These are phyloP conservation scores for Stachybotrys elegans DNA, from an alignment of 2,329 filamentous ascomycete species.

Conservation along the genomic window DNA sequence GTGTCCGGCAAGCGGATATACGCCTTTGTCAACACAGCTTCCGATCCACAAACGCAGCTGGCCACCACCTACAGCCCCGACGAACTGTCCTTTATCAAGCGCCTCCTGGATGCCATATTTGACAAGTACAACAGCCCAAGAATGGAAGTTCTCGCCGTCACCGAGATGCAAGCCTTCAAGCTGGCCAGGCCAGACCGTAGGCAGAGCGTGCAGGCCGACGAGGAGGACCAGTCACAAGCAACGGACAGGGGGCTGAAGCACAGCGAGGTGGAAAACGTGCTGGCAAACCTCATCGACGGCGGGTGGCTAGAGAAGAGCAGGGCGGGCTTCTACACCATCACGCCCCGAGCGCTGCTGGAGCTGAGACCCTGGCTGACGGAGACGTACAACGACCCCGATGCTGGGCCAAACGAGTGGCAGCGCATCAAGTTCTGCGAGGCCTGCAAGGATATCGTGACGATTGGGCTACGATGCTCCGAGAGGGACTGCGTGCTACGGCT, in stretches of 20 bases:
- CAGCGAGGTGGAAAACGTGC: conserved; percentile 68
- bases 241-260: conserved; percentile 61
- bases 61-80: conserved; percentile 76
- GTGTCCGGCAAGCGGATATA: conserved; percentile 61
- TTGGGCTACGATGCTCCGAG: conserved; percentile 71
- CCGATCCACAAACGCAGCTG: conserved; percentile 79
- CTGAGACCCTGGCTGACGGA: conserved; percentile 78
- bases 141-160: conserved; percentile 81
- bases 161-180: conserved; percentile 71
- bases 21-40: conserved; percentile 82
- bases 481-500: conserved; percentile 64
- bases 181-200: conserved; percentile 49
- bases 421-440: conserved; percentile 83
- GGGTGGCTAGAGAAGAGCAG: conserved; percentile 79
- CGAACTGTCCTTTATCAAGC: conserved; percentile 85
- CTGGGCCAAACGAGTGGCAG: conserved; percentile 57
- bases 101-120: conserved; percentile 87
- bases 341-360: conserved; percentile 77
- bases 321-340: conserved; percentile 69
- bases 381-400: conserved; percentile 75
- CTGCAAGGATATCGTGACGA: conserved; percentile 84
- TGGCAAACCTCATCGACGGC: conserved; percentile 67
- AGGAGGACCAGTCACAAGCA: conserved; percentile 27
- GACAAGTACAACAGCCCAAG: conserved; percentile 75
- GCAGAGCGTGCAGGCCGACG: conserved; percentile 22